A percentile compares a stretch with the other conserved stretches of the same genome.
Evolutionary conservation across 2,329 filamentous ascomycete species (phyloP).

Genomic region (Claviceps sp.): DNA sequence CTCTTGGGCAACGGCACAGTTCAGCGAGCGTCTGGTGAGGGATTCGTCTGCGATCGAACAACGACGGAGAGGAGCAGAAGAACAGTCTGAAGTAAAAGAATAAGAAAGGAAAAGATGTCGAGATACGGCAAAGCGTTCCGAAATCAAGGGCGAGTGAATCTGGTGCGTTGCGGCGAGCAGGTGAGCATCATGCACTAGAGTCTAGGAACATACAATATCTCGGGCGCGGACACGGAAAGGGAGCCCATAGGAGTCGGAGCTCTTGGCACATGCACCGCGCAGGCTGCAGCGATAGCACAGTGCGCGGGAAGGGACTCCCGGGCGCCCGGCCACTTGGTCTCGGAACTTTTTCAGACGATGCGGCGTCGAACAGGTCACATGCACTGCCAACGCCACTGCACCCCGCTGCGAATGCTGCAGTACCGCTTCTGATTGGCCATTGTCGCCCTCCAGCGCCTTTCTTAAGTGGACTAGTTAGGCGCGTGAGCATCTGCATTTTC

Average conservation of each 20-base stretch:
- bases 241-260: not conserved
- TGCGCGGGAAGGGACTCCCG: no score
- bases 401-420: no score
- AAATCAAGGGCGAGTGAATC: no score
- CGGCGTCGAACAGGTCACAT: no score
- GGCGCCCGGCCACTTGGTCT: no score
- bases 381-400: no score
- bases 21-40: constrained; percentile 1
- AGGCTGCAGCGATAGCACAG: no score
- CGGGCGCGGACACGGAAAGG: not conserved
- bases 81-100: not conserved
- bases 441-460: not conserved
- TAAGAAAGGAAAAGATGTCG: no score
- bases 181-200: not conserved
- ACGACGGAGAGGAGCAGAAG: not conserved
- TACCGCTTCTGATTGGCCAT: constrained; percentile 3
- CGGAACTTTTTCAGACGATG: no score
- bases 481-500: constrained; percentile 8
- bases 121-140: no score
- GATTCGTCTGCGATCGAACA: not conserved
- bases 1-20: not conserved
- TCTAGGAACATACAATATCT: no score
- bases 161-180: not conserved
- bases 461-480: not conserved
- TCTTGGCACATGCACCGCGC: not conserved